A percentile compares a stretch with the other conserved stretches of the same genome.
phyloP scores from a whole-genome alignment of 1,284 basidiomycete genomes.

The Tetrapyrgos nigripes region DNA sequence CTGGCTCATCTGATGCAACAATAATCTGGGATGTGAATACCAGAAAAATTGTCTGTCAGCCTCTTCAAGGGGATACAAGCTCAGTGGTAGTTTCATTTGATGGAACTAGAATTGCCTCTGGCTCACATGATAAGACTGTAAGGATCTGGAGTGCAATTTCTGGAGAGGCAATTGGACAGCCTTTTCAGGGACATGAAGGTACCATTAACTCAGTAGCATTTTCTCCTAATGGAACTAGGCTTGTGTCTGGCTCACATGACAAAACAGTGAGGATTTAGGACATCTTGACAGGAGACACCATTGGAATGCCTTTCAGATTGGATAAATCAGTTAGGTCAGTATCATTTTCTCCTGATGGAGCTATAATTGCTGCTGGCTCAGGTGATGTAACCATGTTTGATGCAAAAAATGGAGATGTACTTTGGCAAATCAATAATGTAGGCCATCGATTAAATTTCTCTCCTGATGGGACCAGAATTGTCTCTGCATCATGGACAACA shows the following conservation, averaged over 20 bases:
- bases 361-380: conserved; percentile 2
- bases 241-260: conserved; percentile 3
- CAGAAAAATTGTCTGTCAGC: conserved; percentile 4
- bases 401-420: too few relatives aligned
- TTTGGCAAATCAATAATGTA: too few relatives aligned
- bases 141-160: conserved; percentile 2
- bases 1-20: conserved; percentile 19
- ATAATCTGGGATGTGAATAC: conserved; percentile 29
- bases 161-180: background rate
- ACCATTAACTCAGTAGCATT: conserved; percentile 2
- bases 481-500: too few relatives aligned
- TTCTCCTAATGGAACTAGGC: background rate
- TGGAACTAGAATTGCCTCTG: conserved; percentile 5
- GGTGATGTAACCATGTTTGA: too few relatives aligned
- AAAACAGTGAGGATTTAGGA: conserved; percentile 2
- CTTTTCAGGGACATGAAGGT: background rate
- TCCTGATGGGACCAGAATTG: too few relatives aligned
- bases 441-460: too few relatives aligned
- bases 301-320: background rate
- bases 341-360: conserved; percentile 10
- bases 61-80: conserved; percentile 1
- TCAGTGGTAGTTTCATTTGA: conserved; percentile 7
- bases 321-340: conserved; percentile 11
- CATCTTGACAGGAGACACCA: too few relatives aligned
- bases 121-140: background rate